A percentile compares a stretch with the other conserved stretches of the same genome.
phyloP scores from a whole-genome alignment of 768 basidiomycete species.

The Pleurotus tuber-regium region DNA sequence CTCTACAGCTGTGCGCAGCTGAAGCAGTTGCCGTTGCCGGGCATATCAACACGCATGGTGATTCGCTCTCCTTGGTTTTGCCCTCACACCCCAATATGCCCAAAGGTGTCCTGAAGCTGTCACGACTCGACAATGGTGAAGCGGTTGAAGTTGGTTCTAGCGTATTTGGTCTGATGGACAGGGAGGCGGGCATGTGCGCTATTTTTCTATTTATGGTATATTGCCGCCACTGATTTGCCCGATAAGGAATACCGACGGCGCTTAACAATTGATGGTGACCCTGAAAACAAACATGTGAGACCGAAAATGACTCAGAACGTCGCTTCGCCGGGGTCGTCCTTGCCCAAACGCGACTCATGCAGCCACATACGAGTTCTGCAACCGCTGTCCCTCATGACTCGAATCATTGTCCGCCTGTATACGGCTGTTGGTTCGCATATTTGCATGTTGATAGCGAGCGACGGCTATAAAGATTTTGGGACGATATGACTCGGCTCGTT shows the following conservation, averaged over 20 bases:
- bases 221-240: conserved; percentile 8
- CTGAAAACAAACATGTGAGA: background rate
- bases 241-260: conserved; percentile 4
- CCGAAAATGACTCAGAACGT: conserved; percentile 3
- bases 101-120: no score
- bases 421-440: conserved; percentile 9
- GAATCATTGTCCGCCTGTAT: conserved; percentile 9
- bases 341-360: conserved; percentile 1
- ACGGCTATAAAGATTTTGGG: conserved; percentile 7
- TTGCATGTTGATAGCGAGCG: conserved; percentile 9
- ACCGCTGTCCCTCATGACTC: conserved; percentile 6
- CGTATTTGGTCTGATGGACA: background rate
- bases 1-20: no score
- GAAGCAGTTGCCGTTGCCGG: no score
- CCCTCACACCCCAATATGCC: no score
- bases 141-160: no score
- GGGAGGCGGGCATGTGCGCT: background rate
- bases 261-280: background rate
- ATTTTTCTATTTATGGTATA: background rate
- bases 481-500: conserved; percentile 5
- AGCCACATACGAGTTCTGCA: conserved; percentile 1
- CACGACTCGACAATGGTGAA: no score
- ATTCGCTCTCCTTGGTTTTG: no score
- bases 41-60: no score
- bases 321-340: conserved; percentile 2